A percentile compares a stretch with the other conserved stretches of the same genome.
phyloP scores from a whole-genome alignment of 768 basidiomycete species.

The Mycena indigotica region DNA sequence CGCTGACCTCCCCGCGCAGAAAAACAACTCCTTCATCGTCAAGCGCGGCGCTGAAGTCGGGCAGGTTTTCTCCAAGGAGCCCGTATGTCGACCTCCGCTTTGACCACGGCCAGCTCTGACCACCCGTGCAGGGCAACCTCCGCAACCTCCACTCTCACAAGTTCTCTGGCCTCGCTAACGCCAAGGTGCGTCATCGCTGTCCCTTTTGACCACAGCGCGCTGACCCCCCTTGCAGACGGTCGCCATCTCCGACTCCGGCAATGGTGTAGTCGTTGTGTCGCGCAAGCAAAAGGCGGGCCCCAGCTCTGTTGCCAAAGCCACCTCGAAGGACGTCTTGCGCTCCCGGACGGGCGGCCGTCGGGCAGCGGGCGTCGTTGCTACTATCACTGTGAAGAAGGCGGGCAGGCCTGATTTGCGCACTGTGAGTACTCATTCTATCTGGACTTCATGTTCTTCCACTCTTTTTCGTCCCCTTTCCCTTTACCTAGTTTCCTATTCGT shows the following conservation, averaged over 20 bases:
- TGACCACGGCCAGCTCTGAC: conserved; percentile 14
- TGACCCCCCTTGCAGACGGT: conserved; percentile 70
- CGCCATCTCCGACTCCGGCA: conserved; percentile 56
- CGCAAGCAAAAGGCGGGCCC: conserved; percentile 65
- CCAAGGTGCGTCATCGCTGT: conserved; percentile 69
- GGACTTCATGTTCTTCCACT: conserved; percentile 41
- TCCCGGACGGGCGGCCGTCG: conserved; percentile 73
- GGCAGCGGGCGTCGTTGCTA: conserved; percentile 63
- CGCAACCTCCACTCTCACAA: conserved; percentile 89
- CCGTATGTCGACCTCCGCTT: conserved; percentile 44
- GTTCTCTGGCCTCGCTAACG: conserved; percentile 86
- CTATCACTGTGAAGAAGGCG: conserved; percentile 56
- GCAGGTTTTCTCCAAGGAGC: conserved; percentile 82
- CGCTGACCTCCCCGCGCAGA: conserved; percentile 43
- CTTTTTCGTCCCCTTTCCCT: conserved; percentile 14
- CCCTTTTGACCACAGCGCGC: too few species aligned
- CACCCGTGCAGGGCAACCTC: conserved; percentile 70
- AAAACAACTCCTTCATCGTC: conserved; percentile 84
- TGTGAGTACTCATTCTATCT: too few species aligned
- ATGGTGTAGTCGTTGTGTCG: conserved; percentile 61
- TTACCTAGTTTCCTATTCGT: neutral
- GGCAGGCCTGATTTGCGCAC: conserved; percentile 79
- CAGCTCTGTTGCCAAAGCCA: conserved; percentile 49
- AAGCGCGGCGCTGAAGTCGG: conserved; percentile 69
- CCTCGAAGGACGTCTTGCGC: conserved; percentile 57